These are phyloP conservation scores for Colletotrichum tofieldiae DNA, from an alignment of 2,329 filamentous ascomycete species.

Conservation along the genomic window DNA sequence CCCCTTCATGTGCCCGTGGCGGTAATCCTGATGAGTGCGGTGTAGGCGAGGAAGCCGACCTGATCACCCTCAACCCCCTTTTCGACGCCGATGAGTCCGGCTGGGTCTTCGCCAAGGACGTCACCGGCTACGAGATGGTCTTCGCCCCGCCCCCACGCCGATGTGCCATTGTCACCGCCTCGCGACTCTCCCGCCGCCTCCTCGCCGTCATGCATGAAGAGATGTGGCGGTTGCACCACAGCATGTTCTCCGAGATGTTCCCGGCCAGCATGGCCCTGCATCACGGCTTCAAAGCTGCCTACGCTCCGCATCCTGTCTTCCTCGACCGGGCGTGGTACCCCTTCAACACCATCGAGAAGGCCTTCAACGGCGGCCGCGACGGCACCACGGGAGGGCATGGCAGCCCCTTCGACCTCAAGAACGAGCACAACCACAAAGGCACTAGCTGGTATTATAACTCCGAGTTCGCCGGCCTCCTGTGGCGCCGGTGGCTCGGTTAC, in stretches of 20 bases:
- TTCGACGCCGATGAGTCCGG: constrained; percentile 81
- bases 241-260: constrained; percentile 87
- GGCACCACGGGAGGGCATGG: constrained; percentile 76
- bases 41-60: constrained; percentile 79
- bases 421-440: constrained; percentile 88
- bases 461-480: constrained; percentile 83
- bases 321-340: constrained; percentile 83
- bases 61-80: constrained; percentile 84
- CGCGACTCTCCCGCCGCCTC: constrained; percentile 76
- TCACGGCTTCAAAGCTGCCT: constrained; percentile 84
- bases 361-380: constrained; percentile 84
- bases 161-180: constrained; percentile 80
- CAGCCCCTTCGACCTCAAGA: constrained; percentile 76
- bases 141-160: constrained; percentile 75
- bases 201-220: constrained; percentile 83
- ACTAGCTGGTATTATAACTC: constrained; percentile 90
- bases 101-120: constrained; percentile 80
- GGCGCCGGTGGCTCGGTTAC: constrained; percentile 82
- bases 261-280: constrained; percentile 80
- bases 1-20: constrained; percentile 68
- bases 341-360: constrained; percentile 76
- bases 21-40: constrained; percentile 71
- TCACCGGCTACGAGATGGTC: constrained; percentile 75
- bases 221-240: constrained; percentile 76
- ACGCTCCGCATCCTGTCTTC: constrained; percentile 86